Percentiles rank a stretch among this genome's conserved stretches.
Conservation (phyloP, 1,284 basidiomycete species). For the Ustilago loliicola region DNA sequence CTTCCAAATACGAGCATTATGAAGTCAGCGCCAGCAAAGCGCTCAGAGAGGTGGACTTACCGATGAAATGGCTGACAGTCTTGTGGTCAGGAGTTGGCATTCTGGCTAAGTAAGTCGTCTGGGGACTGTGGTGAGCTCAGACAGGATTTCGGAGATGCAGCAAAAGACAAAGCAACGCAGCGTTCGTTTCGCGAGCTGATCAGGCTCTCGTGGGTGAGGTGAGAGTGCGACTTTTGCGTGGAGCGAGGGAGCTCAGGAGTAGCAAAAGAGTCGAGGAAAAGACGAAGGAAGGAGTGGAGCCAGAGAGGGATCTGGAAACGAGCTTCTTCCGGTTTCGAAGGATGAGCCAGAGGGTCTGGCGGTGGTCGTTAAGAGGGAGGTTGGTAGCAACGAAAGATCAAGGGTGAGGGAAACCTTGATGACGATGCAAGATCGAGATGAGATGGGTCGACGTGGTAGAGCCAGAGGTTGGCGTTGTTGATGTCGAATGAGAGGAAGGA, state of each 20-base stretch:
- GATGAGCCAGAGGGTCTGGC: not conserved
- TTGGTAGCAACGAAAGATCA: constrained; percentile 33
- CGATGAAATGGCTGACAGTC: constrained; percentile 65
- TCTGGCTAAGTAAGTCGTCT: constrained; percentile 1
- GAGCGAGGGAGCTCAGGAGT: constrained; percentile 31
- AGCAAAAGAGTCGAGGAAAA: constrained; percentile 1
- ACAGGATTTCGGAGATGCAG: not conserved
- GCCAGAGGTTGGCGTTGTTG: not conserved
- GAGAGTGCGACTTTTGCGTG: constrained; percentile 9
- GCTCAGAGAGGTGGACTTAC: constrained; percentile 37
- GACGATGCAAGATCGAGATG: constrained; percentile 15
- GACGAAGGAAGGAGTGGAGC: constrained; percentile 8
- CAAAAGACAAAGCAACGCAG: not conserved
- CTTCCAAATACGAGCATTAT: constrained; percentile 1
- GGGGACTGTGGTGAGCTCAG: not conserved
- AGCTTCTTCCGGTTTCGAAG: not conserved
- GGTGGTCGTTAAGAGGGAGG: not conserved
- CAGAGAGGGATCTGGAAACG: constrained; percentile 33
- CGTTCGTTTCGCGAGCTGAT: not conserved
- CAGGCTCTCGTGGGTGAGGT: not conserved
- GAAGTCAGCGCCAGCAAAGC: not conserved
- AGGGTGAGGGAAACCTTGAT: constrained; percentile 57
- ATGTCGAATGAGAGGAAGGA: constrained; percentile 12
- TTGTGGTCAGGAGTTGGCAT: constrained; percentile 64
- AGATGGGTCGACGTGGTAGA: not conserved